Evolutionary conservation across 805 yeast species (phyloP), one percentile per base, ranked within the genome.

Genomic region (Torulaspora franciscae): DNA sequence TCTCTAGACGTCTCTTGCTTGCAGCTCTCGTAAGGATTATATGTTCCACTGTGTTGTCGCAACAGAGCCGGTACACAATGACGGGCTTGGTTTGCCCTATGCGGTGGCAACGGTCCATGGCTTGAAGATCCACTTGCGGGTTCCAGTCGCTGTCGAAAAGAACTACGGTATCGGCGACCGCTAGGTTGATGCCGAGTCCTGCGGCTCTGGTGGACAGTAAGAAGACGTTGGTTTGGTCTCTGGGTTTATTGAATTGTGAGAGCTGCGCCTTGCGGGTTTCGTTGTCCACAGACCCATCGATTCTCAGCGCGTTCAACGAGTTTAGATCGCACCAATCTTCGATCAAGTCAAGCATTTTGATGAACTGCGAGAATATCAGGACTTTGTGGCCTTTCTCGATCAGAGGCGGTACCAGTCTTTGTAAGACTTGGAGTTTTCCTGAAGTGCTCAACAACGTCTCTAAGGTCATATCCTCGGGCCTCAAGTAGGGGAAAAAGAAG

Each of bases 61-160:
- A 75, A 13, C 89, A 81, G 19, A 93, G 72, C 49, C 98, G 74
- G 60, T 83, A 87, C 1, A 91, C 77, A 17, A 86, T 72, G 4
- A 90, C 95, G 1, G 96, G 96, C 43, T 76, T 79, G 1, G 70
- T 73, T 62, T 91, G 99, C 0, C 98, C 98, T 43, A 93, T 87
- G 58, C 99, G 72, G 61, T 91, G 98, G 9, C 85, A 95, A 43
- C 99, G 73, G 57, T 90, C 98, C 80, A 91, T 91, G 0, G 98
- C 98, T 62, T 91, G 99, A 40, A 89, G 69, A 65, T 91, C 98
- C 50, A 88, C 95, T 59, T 91, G 97, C 0, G 98, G 99, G 58
- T 91, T 91, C 96, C 97, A 91, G 60, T 91, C 99, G 45, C 88
- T 84, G 58, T 91, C 99, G 59, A 87, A 89, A 8, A 91, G 57